These are phyloP conservation scores for Staphylotrichum longicolle DNA, from an alignment of 495 filamentous ascomycete genomes.

Conservation along the genomic window DNA sequence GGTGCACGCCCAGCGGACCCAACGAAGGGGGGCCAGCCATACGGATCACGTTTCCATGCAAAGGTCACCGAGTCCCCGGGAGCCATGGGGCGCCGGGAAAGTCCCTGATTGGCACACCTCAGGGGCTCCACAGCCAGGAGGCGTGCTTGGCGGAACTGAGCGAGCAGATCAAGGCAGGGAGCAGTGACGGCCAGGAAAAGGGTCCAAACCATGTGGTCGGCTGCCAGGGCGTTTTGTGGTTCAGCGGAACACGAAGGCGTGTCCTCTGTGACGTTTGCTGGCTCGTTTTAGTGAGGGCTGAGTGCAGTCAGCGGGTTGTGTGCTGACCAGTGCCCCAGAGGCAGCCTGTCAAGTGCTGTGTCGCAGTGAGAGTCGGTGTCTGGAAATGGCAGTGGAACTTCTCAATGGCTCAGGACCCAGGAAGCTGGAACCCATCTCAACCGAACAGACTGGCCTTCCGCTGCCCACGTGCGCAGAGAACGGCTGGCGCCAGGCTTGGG, in stretches of 20 bases:
- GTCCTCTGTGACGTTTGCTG: not conserved
- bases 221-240: not conserved
- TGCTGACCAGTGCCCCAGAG: not conserved
- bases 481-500: no score
- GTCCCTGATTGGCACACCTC: constrained; percentile 3
- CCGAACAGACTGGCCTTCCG: no score
- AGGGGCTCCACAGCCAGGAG: not conserved
- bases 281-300: not conserved
- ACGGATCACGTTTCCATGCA: constrained; percentile 23
- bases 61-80: constrained; percentile 18
- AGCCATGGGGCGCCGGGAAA: constrained; percentile 2
- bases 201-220: constrained; percentile 4
- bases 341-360: not conserved
- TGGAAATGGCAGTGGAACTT: not conserved
- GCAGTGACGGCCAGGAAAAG: constrained; percentile 12
- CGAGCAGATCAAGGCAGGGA: constrained; percentile 7
- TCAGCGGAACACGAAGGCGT: not conserved
- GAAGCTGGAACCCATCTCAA: no score
- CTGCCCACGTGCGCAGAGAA: no score
- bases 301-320: constrained; percentile 1
- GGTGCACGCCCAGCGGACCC: constrained; percentile 3
- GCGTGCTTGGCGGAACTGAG: constrained; percentile 9
- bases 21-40: constrained; percentile 20
- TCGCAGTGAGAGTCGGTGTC: constrained; percentile 4
- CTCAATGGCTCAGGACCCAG: no score